Conservation (phyloP, 1,284 basidiomycete genomes). For the Apiotrichum sp. region DNA sequence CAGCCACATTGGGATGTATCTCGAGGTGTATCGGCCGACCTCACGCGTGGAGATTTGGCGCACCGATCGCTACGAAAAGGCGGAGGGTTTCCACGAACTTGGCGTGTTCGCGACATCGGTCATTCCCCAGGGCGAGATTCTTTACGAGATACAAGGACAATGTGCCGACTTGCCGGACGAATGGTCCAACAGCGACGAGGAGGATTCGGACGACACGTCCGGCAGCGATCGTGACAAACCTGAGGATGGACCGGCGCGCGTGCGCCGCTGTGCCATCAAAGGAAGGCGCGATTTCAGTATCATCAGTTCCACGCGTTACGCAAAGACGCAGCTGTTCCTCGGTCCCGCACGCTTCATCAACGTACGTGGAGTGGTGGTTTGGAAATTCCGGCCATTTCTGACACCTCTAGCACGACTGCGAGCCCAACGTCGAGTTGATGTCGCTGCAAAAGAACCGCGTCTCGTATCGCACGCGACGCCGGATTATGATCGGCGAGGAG, state of each 20-base stretch:
- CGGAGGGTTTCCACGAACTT: constrained; percentile 41
- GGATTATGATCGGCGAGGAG: constrained; percentile 42
- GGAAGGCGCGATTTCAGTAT: constrained; percentile 44
- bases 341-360: constrained; percentile 47
- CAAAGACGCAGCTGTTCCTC: constrained; percentile 40
- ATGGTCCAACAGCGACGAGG: constrained; percentile 20
- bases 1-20: constrained; percentile 41
- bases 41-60: constrained; percentile 43
- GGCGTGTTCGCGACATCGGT: constrained; percentile 40
- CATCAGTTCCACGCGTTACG: constrained; percentile 36
- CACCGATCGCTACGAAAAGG: constrained; percentile 37
- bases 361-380: constrained; percentile 20
- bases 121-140: constrained; percentile 24
- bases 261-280: constrained; percentile 29
- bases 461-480: constrained; percentile 34
- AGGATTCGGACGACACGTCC: background rate
- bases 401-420: constrained; percentile 41
- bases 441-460: constrained; percentile 37
- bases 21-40: constrained; percentile 30
- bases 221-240: constrained; percentile 7
- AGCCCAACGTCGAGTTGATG: constrained; percentile 43
- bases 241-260: constrained; percentile 5
- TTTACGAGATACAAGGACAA: constrained; percentile 38
- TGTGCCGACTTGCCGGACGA: constrained; percentile 37
- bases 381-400: background rate